A percentile compares a stretch with the other conserved stretches of the same genome.
phyloP scores from a whole-genome alignment of 2,329 filamentous ascomycete genomes.

The Arthroderma sp. region DNA sequence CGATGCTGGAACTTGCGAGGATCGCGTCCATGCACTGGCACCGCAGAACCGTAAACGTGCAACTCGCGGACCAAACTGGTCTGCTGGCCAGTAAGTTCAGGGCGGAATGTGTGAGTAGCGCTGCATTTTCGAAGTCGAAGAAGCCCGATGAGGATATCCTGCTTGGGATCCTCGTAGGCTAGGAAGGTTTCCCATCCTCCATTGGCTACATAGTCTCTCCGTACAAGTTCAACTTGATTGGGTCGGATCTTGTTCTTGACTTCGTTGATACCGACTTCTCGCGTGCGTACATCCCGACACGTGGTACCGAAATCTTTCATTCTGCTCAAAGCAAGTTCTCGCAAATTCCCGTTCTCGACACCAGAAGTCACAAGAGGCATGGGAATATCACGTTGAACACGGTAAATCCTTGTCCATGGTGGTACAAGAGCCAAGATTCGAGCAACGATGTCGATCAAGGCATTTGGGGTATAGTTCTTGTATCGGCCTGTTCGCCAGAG shows the following conservation, averaged over 20 bases:
- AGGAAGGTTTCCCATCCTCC: slow-evolving; percentile 98
- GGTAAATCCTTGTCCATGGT: slow-evolving; percentile 97
- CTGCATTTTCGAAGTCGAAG: slow-evolving; percentile 83
- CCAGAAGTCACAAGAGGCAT: slow-evolving; percentile 99
- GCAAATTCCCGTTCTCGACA: slow-evolving; percentile 92
- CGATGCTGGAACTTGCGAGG: slow-evolving; percentile 97
- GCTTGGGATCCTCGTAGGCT: slow-evolving; percentile 95
- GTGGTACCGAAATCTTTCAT: slow-evolving; percentile 99
- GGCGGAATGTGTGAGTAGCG: slow-evolving; percentile 78
- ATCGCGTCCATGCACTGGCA: slow-evolving; percentile 92
- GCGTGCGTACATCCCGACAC: slow-evolving; percentile 88
- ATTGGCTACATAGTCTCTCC: slow-evolving; percentile 87
- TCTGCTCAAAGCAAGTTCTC: slow-evolving; percentile 82
- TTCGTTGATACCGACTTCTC: slow-evolving; percentile 96
- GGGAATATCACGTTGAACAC: slow-evolving; percentile 96
- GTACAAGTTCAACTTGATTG: slow-evolving; percentile 87
- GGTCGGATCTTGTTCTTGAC: slow-evolving; percentile 98
- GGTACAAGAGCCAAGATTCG: slow-evolving; percentile 91
- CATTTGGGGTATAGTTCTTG: slow-evolving; percentile 98
- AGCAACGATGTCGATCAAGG: slow-evolving; percentile 85
- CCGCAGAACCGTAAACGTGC: slow-evolving; percentile 92
- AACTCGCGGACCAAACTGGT: slow-evolving; percentile 87
- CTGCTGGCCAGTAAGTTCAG: slow-evolving; percentile 72
- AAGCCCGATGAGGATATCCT: slow-evolving; percentile 89
- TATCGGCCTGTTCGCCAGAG: slow-evolving; percentile 94